Conservation (phyloP, 78 protist genomes). For the Monocercomonoides exilis region DNA sequence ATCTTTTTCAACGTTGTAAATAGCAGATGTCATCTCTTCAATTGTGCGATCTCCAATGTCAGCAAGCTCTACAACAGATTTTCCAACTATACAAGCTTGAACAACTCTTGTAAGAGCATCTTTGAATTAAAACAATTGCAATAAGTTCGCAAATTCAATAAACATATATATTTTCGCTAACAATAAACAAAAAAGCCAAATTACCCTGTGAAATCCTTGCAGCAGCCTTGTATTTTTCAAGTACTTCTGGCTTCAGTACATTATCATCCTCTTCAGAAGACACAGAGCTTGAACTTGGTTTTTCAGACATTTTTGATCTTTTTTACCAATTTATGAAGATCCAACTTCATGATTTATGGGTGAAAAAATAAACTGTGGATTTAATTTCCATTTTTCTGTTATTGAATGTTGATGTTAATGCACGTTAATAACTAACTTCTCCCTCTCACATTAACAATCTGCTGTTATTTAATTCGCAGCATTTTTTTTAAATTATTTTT, state of each 20-base stretch:
- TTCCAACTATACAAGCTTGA: background rate
- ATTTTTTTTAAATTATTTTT: too few species aligned
- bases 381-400: too few species aligned
- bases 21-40: background rate
- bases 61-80: background rate
- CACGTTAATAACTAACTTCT: too few species aligned
- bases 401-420: too few species aligned
- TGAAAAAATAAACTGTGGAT: too few species aligned
- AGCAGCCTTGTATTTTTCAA: slow-evolving; percentile 48
- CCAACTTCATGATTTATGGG: too few species aligned
- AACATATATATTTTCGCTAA: background rate
- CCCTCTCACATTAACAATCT: too few species aligned
- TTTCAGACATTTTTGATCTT: too few species aligned
- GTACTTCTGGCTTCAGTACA: slow-evolving; percentile 36
- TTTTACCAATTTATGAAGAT: too few species aligned
- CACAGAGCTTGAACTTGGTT: too few species aligned
- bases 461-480: too few species aligned
- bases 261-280: slow-evolving; percentile 9
- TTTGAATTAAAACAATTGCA: background rate
- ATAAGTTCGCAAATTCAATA: background rate
- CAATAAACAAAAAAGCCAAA: background rate
- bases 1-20: background rate
- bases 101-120: background rate
- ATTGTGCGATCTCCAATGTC: background rate
- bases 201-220: slow-evolving; percentile 50